Conservation (phyloP, 2,329 filamentous ascomycete species). For the Botrytis hyacinthi region DNA sequence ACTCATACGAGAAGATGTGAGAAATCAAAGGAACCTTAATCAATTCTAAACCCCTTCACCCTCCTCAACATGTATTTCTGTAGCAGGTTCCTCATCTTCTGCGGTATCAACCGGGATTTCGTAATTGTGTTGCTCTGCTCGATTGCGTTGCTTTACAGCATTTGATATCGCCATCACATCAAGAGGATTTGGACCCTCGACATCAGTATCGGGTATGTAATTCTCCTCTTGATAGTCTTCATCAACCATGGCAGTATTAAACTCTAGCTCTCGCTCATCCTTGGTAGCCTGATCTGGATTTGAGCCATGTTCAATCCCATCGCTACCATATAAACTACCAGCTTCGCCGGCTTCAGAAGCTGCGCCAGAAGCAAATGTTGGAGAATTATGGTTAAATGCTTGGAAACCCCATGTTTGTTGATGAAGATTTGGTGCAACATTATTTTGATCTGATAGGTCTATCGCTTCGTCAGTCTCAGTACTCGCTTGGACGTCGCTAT, state of each 20-base stretch:
- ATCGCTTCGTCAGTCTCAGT: conserved; percentile 36
- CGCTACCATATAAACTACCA: conserved; percentile 28
- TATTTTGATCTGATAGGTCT: conserved; percentile 30
- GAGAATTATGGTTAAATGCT: conserved; percentile 18
- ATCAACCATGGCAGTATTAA: conserved; percentile 28
- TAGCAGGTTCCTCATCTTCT: conserved; percentile 33
- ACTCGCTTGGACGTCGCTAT: conserved; percentile 31
- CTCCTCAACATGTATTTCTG: conserved; percentile 39
- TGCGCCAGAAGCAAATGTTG: conserved; percentile 30
- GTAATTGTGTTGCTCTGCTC: conserved; percentile 4
- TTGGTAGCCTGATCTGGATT: conserved; percentile 31
- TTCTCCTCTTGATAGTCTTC: conserved; percentile 28
- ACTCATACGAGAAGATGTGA: not conserved
- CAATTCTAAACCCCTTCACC: conserved; percentile 34
- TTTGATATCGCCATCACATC: conserved; percentile 9
- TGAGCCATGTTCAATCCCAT: conserved; percentile 36
- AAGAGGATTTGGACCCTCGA: conserved; percentile 29
- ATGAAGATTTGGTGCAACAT: conserved; percentile 18
- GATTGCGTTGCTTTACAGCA: not conserved
- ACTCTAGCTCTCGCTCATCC: conserved; percentile 32
- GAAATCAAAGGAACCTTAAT: conserved; percentile 21
- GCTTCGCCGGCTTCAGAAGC: conserved; percentile 31
- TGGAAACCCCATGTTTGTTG: not conserved
- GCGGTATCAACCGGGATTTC: conserved; percentile 23
- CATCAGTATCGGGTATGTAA: conserved; percentile 33